These are phyloP conservation scores for Antrodiella citrinella DNA, from an alignment of 768 basidiomycete species.

Conservation along the genomic window DNA sequence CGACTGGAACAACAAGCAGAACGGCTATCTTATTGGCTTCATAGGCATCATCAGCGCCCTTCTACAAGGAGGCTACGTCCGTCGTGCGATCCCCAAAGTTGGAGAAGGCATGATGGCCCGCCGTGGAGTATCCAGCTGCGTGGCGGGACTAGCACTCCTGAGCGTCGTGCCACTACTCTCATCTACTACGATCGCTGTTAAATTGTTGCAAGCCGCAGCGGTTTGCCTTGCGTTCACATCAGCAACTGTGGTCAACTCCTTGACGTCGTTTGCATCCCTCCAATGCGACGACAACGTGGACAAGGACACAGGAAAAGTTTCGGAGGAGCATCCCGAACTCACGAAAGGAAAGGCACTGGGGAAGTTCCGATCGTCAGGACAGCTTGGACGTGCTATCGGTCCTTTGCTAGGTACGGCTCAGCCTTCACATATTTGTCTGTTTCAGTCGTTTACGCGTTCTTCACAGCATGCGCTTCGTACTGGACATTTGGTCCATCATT, in stretches of 20 bases:
- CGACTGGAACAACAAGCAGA: conserved; percentile 85
- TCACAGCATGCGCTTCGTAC: conserved; percentile 73
- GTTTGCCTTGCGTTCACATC: conserved; percentile 88
- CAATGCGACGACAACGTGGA: conserved; percentile 75
- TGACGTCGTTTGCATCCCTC: conserved; percentile 86
- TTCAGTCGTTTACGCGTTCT: conserved; percentile 7
- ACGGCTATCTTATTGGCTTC: conserved; percentile 74
- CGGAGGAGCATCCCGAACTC: conserved; percentile 53
- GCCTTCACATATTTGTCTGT: conserved; percentile 1
- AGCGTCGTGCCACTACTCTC: conserved; percentile 58
- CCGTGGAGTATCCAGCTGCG: conserved; percentile 70
- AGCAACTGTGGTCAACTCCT: conserved; percentile 89
- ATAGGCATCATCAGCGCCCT: conserved; percentile 89
- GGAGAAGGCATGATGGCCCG: conserved; percentile 82
- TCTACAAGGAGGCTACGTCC: conserved; percentile 92
- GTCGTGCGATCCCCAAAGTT: conserved; percentile 63
- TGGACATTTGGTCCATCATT: conserved; percentile 81
- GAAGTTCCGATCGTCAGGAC: conserved; percentile 84
- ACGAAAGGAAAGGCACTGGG: conserved; percentile 83
- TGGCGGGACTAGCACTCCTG: conserved; percentile 61
- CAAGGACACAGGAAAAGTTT: conserved; percentile 45
- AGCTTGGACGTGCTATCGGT: conserved; percentile 88
- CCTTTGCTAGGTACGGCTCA: conserved; percentile 69
- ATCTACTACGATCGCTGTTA: conserved; percentile 32
- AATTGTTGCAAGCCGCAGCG: conserved; percentile 60